These are phyloP conservation scores for Fusarium robinianum DNA, from an alignment of 2,329 filamentous ascomycete species.

Conservation along the genomic window DNA sequence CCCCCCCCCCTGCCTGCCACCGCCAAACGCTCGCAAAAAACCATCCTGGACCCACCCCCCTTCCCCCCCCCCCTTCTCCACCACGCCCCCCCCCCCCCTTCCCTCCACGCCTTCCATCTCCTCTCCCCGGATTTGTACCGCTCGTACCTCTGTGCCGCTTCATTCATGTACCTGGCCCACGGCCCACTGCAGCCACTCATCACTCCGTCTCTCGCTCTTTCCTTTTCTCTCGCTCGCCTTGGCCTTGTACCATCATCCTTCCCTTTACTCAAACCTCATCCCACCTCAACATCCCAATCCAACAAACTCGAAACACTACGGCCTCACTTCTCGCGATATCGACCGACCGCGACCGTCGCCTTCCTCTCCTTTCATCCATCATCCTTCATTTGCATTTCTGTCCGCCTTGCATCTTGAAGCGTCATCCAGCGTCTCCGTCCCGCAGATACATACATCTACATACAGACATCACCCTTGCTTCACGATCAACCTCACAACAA, in stretches of 20 bases:
- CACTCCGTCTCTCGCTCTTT: constrained; percentile 28
- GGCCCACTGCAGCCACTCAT: constrained; percentile 25
- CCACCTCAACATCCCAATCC: constrained; percentile 24
- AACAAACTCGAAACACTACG: constrained; percentile 35
- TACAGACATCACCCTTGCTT: constrained; percentile 10
- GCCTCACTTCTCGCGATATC: constrained; percentile 30
- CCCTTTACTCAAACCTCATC: constrained; percentile 27
- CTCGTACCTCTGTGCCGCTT: constrained; percentile 27
- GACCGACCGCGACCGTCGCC: constrained; percentile 16
- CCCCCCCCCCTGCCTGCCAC: constrained; percentile 9
- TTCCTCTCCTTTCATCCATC: constrained; percentile 6
- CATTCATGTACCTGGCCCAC: constrained; percentile 6
- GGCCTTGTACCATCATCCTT: constrained; percentile 32
- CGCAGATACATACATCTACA: too few relatives aligned
- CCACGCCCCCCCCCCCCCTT: constrained; percentile 15
- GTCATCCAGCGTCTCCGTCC: too few relatives aligned
- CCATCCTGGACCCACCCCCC: constrained; percentile 1
- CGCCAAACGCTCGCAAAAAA: constrained; percentile 5
- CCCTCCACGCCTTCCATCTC: constrained; percentile 28
- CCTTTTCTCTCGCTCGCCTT: constrained; percentile 23
- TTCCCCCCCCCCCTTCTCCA: constrained; percentile 9
- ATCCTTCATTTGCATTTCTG: background rate
- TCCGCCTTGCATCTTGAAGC: constrained; percentile 1
- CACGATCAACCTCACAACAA: constrained; percentile 5
- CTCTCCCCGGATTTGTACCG: constrained; percentile 33